Base-by-base conservation (phyloP, 805 yeast genomes). In the Cyberlindnera meyerae region DNA sequence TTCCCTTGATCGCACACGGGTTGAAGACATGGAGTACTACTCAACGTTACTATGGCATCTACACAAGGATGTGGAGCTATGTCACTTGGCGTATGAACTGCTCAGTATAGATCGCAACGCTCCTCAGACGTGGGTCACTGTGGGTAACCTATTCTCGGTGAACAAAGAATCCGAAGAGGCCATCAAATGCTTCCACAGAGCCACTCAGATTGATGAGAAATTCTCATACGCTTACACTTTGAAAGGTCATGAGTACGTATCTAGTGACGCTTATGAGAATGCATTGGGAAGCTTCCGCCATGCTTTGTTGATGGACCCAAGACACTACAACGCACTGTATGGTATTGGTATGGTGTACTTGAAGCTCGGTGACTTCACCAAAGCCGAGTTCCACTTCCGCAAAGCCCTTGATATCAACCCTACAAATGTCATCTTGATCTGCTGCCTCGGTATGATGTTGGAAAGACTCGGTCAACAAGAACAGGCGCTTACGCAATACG, bases 281-380 rank as follows among this genome's bases (percentile, higher is more conserved):
- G 97, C 98, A 0, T 71, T 83, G 43, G 85, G 82, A 39, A 77
- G 86, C 43, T 93, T 88, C 69, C 62, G 96, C 25, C 68, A 70
- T 44, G 94, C 96, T 4, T 67, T 93, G 31, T 64, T 81, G 17
- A 70, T 79, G 28, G 95, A 90, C 52, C 71, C 80, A 31, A 69
- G 88, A 39, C 96, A 87, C 56, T 93, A 89, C 60, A 93, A 90
- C 60, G 97, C 97, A 0, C 77, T 89, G 52, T 93, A 93, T 54
- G 98, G 98, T 18, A 74, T 93, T 39, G 98, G 97, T 7, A 87
- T 88, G 90, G 94, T 88, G 20, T 82, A 80, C 57, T 72, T 87
- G 57, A 85, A 87, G 52, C 63, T 88, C 35, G 97, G 97, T 5
- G 88, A 86, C 49, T 78, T 78, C 52, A 77, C 74, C 29, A 77